These are phyloP conservation scores for Pyrenula massariospora DNA, from an alignment of 495 filamentous ascomycete species.

Conservation along the genomic window DNA sequence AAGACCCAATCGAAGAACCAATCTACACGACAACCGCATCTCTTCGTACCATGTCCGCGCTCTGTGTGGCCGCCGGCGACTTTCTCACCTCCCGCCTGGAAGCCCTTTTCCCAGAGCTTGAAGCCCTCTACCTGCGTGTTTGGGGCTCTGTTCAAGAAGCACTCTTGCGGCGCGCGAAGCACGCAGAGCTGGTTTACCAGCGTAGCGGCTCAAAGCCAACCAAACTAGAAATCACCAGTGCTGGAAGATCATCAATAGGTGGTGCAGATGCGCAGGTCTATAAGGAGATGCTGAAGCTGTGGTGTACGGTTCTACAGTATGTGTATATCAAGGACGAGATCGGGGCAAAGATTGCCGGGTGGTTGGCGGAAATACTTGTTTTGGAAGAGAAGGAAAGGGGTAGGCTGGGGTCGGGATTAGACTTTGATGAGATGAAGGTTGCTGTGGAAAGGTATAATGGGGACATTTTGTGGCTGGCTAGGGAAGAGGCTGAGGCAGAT, in stretches of 20 bases:
- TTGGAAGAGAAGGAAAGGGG: not conserved
- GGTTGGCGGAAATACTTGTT: not conserved
- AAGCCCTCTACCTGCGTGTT: conserved; percentile 26
- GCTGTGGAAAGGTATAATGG: not conserved
- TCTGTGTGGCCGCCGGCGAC: conserved; percentile 56
- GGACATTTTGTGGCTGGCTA: not conserved
- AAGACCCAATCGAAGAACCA: conserved; percentile 47
- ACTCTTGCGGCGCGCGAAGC: conserved; percentile 16
- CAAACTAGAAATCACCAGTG: not conserved
- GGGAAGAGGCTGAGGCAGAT: no score
- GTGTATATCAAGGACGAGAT: not conserved
- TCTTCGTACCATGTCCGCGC: conserved; percentile 46
- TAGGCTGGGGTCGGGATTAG: not conserved
- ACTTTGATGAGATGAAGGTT: not conserved
- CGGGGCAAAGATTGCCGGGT: not conserved
- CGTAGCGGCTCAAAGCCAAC: not conserved
- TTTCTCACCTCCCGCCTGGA: conserved; percentile 66
- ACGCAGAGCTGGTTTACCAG: not conserved
- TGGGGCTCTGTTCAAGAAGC: conserved; percentile 26
- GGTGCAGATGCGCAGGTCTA: not conserved
- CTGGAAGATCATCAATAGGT: not conserved
- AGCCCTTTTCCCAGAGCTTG: conserved; percentile 51
- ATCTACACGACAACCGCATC: conserved; percentile 61
- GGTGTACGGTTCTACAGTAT: not conserved
- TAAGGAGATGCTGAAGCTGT: not conserved